Evolutionary conservation across 305 asterid genomes (phyloP), one percentile per base, ranked within the genome.

Genomic region (Lippia alba): DNA sequence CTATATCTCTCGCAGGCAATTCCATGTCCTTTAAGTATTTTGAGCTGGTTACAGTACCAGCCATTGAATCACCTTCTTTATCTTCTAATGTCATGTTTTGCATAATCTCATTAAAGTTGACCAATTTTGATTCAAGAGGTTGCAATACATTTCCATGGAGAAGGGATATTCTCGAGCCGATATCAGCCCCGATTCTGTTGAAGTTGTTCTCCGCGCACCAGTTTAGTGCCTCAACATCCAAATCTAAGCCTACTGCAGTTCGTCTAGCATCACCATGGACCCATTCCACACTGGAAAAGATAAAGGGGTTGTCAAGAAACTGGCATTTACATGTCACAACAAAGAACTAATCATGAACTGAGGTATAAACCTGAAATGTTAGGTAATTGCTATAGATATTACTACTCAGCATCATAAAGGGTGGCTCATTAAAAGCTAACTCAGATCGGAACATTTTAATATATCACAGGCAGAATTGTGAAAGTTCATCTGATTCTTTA

Each of bases 211-310:
- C 92, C 70, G 84, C 65, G 71, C 98, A 91, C 98, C 98, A 93
- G 72, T 79, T 71, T 36, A 93, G 92, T 39, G 98, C 96, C 61
- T 91, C 98, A 8, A 70, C 64, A 36, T 93, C 98, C 78, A 93
- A 87, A 80, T 93, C 97, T 83, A 93, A 74, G 80, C 96, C 98
- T 33, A 93, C 81, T 18, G 98, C 96, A 70, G 96, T 89, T 82
- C 97, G 83, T 75, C 97, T 86, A 48, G 96, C 86, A 75, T 93
- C 97, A 57, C 83, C 70, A 5, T 81, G 90, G 64, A 93, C 89
- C 98, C 98, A 93, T 56, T 91, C 96, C 8, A 86, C 85, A 67
- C 97, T 93, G 91, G 57, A 61, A 81, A 73, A 74, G 71, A 50
- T 64, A 77, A 32, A 72, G 67, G 14, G 70, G 44, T 46, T 46